A percentile compares a stretch with the other conserved stretches of the same genome.
Conservation (phyloP, 1,139 yeast species). For the Pichia sp. region DNA sequence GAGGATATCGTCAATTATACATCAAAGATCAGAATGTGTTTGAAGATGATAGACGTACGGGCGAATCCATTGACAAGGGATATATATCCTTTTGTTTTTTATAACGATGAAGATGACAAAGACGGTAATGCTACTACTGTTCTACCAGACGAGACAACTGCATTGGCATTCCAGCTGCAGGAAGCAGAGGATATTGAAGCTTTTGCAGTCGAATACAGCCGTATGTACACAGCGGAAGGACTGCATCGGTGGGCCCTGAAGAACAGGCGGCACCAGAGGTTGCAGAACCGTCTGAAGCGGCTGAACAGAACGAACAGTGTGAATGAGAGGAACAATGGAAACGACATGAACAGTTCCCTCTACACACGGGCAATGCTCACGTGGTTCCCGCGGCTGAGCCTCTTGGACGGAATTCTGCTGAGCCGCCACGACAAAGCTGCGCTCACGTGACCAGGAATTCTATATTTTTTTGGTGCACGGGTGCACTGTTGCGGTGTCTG, state of each 20-base stretch:
- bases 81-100: conserved; percentile 48
- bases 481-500: no score
- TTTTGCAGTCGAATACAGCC: conserved; percentile 25
- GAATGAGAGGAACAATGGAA: neutral
- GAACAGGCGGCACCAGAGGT: conserved; percentile 12
- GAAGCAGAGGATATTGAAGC: conserved; percentile 28
- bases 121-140: conserved; percentile 2
- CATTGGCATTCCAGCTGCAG: conserved; percentile 19
- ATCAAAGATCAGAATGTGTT: conserved; percentile 28
- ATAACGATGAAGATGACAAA: conserved; percentile 25
- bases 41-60: conserved; percentile 41
- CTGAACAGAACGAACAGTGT: neutral
- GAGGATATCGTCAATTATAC: conserved; percentile 32
- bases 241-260: conserved; percentile 21
- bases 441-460: conserved; percentile 1
- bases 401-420: conserved; percentile 21
- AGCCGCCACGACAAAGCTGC: conserved; percentile 1
- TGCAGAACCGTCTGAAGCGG: neutral
- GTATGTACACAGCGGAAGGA: conserved; percentile 18
- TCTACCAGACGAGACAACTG: conserved; percentile 8
- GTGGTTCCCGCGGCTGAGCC: conserved; percentile 23
- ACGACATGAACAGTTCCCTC: neutral
- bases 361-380: conserved; percentile 20
- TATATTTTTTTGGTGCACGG: neutral
- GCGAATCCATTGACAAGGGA: conserved; percentile 43